Evolutionary conservation across 768 basidiomycete genomes (phyloP), one percentile per base, ranked within the genome.

Genomic region (Boletus vinaceobasis): DNA sequence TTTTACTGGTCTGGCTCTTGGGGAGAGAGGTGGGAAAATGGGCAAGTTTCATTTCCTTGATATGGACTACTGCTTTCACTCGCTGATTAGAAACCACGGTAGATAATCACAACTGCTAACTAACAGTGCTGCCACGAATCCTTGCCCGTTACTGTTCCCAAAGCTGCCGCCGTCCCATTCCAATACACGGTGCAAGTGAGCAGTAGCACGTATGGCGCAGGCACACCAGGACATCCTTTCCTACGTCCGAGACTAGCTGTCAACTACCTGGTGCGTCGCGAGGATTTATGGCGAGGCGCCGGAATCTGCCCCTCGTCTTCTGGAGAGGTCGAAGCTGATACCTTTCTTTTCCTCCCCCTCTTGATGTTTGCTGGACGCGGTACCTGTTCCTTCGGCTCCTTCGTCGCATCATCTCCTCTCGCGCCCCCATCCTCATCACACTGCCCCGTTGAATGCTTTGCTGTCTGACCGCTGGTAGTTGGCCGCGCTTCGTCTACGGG

Each of bases 1-100:
- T 43, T 47, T 49, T 21, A 4, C 42, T 50, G 43, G 43, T 35
- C 51, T 48, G 58, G 60, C 64, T 57, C 60, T 47, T 52, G 56
- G 52, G 43, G 60, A 60, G 63, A 71, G 65, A 57, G 53, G 60
- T 68, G 69, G 67, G 71, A 65, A 71, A 72, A 64, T 57, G 33
- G 58, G 19, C 17, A 52, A 29, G 45, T 26, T 27, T 48, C 31
- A 31, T 23, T 23, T 38, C 39, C 56, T 56, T 23, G 13, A 48
- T 49, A 49, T 49, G 37, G 48, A 38, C n/a, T 9, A 42, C 43
- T 48, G 7, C 35, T 36, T 32, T 13, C 11, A 14, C 29, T 23
- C 3, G 29, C 42, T 46, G 21, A 15, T 5, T 23, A 14, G 13
- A 42, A 15, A 4, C 23, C 23, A 42, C 17, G n/a, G 9, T 37